Percentiles rank a stretch among this genome's conserved stretches.
These are phyloP conservation scores for Clonostachys rosea DNA, from an alignment of 2,329 filamentous ascomycete species.

Conservation along the genomic window DNA sequence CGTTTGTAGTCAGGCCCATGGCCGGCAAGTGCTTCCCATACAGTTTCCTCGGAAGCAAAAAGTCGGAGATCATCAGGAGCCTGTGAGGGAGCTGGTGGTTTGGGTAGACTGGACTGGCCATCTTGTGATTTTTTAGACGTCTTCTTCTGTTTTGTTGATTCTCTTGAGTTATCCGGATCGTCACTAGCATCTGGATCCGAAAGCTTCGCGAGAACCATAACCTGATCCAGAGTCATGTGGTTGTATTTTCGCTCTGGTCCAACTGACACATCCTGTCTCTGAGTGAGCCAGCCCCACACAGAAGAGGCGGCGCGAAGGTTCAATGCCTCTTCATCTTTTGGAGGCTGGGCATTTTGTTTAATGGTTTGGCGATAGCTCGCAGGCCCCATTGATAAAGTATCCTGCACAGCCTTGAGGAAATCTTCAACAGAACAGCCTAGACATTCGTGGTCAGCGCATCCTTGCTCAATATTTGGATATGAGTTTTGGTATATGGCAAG, in stretches of 20 bases:
- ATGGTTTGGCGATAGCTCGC: neutral
- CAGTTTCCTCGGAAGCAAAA: conserved; percentile 46
- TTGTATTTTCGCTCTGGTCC: conserved; percentile 23
- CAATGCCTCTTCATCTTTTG: neutral
- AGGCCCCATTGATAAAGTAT: conserved; percentile 1
- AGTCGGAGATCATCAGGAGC: conserved; percentile 19
- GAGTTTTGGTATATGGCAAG: neutral
- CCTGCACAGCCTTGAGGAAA: conserved; percentile 21
- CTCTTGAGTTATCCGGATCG: neutral
- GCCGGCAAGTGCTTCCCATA: conserved; percentile 56
- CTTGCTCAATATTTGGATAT: neutral
- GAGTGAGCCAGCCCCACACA: conserved; percentile 28
- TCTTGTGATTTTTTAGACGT: neutral
- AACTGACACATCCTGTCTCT: conserved; percentile 26
- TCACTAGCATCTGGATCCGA: neutral
- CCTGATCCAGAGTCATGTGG: conserved; percentile 29
- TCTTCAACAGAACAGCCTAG: conserved; percentile 23
- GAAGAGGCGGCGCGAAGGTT: conserved; percentile 4
- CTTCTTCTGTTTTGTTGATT: neutral
- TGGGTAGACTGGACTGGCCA: too few relatives aligned
- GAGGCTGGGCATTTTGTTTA: neutral
- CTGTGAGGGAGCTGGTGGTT: neutral
- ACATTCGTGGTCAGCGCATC: neutral
- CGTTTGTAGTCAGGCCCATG: conserved; percentile 55
- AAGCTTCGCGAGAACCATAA: conserved; percentile 12